A percentile compares a stretch with the other conserved stretches of the same genome.
Conservation (phyloP, 106 monocot species). For the Iris macrosiphon region DNA sequence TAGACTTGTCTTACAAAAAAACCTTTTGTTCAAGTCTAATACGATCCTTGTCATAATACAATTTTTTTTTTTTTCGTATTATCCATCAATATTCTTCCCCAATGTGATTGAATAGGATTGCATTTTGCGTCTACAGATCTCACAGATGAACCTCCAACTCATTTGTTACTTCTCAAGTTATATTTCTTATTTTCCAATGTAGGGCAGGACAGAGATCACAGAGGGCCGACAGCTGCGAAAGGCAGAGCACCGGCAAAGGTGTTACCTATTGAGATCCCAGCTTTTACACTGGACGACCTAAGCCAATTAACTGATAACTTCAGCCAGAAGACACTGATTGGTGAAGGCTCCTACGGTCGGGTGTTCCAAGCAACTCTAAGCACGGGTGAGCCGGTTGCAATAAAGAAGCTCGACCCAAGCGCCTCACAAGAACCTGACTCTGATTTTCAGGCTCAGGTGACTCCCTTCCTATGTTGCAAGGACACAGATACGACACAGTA, state of each 20-base stretch:
- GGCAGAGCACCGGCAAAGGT: conserved; percentile 23
- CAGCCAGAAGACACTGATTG: conserved; percentile 55
- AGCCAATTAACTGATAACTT: conserved; percentile 59
- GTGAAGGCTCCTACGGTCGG: conserved; percentile 88
- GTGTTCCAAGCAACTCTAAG: conserved; percentile 55
- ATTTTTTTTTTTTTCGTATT: no score
- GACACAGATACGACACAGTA: no score
- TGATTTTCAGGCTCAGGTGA: conserved; percentile 78
- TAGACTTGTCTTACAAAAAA: no score
- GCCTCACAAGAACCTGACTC: conserved; percentile 60
- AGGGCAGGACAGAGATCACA: conserved; percentile 52
- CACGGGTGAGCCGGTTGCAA: conserved; percentile 46
- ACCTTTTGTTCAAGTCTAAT: no score
- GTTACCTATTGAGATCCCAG: conserved; percentile 72
- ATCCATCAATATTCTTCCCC: no score
- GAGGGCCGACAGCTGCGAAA: conserved; percentile 30
- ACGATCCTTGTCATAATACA: no score
- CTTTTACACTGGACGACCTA: conserved; percentile 57
- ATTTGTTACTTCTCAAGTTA: neutral
- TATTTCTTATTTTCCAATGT: neutral
- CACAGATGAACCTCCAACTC: no score
- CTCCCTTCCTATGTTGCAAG: neutral
- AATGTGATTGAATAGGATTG: no score
- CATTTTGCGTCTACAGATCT: no score
- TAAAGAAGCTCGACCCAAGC: conserved; percentile 70